A percentile compares a stretch with the other conserved stretches of the same genome.
Conservation (phyloP, 2,329 filamentous ascomycete genomes). For the Pseudopyricularia cyperi region DNA sequence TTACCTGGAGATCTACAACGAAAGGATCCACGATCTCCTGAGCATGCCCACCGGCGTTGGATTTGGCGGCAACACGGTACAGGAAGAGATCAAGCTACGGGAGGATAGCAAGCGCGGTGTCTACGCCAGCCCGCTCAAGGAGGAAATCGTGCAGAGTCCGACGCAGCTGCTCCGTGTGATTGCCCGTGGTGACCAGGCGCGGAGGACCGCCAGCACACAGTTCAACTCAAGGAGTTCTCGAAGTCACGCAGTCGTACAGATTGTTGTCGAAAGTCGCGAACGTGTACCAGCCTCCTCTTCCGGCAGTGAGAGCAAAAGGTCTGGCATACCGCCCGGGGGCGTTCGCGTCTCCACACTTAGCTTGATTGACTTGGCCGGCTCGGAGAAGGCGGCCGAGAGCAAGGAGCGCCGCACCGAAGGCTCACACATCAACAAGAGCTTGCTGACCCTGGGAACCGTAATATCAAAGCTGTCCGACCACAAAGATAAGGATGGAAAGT, state of each 20-base stretch:
- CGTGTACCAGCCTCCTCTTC: conserved; percentile 46
- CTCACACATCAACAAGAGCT: conserved; percentile 96
- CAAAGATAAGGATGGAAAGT: conserved; percentile 68
- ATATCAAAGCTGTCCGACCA: conserved; percentile 84
- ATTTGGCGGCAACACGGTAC: conserved; percentile 37
- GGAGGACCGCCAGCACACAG: conserved; percentile 85
- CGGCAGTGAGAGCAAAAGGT: conserved; percentile 48
- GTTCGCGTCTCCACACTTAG: conserved; percentile 92
- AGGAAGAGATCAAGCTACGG: conserved; percentile 93
- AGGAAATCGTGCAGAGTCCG: conserved; percentile 96
- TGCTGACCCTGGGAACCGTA: conserved; percentile 88
- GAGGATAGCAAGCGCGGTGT: conserved; percentile 95
- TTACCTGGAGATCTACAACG: conserved; percentile 98
- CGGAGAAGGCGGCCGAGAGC: conserved; percentile 86
- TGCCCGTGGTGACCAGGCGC: conserved; percentile 80
- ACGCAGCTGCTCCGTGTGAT: conserved; percentile 92
- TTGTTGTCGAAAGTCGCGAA: conserved; percentile 93
- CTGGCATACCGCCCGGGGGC: conserved; percentile 65
- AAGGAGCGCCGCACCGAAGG: conserved; percentile 92
- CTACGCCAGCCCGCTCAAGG: conserved; percentile 89
- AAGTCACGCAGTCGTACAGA: conserved; percentile 96
- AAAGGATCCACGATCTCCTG: conserved; percentile 88
- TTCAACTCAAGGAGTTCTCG: conserved; percentile 95
- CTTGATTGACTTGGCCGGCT: conserved; percentile 90
- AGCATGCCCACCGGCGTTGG: conserved; percentile 54